A percentile compares a stretch with the other conserved stretches of the same genome.
phyloP scores from a whole-genome alignment of 2,329 filamentous ascomycete species.

The Fusarium sp. region DNA sequence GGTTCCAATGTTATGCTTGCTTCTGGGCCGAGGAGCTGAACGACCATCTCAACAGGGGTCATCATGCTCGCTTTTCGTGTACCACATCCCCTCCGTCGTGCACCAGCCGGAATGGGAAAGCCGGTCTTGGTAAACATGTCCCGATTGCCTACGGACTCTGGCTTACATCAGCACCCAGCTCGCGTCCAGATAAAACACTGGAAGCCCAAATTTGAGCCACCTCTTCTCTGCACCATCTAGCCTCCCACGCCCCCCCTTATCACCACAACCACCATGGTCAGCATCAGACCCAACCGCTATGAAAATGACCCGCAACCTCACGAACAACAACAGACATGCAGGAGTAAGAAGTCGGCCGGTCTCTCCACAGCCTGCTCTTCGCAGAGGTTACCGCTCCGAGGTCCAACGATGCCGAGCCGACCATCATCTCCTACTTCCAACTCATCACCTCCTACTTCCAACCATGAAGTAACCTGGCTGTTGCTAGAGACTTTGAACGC shows the following conservation, averaged over 20 bases:
- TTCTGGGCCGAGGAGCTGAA: neutral
- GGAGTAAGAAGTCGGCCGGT: neutral
- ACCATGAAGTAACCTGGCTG: too few species aligned
- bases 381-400: too few species aligned
- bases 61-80: neutral
- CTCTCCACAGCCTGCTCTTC: too few species aligned
- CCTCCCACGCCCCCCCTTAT: neutral
- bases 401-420: too few species aligned
- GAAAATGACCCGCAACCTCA: neutral
- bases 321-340: neutral
- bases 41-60: neutral
- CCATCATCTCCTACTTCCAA: too few species aligned
- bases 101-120: neutral
- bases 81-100: neutral
- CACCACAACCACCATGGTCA: neutral
- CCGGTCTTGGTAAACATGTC: neutral
- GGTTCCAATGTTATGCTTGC: neutral
- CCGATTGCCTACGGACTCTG: neutral
- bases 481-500: neutral
- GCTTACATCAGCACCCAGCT: neutral
- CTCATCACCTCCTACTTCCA: too few species aligned
- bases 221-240: neutral
- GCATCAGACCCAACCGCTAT: neutral
- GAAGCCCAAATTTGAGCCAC: neutral
- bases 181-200: neutral